Percentiles rank a stretch among this genome's conserved stretches.
Evolutionary conservation across 257 asterid genomes (phyloP).

Genomic region (Solanum lignicaule): DNA sequence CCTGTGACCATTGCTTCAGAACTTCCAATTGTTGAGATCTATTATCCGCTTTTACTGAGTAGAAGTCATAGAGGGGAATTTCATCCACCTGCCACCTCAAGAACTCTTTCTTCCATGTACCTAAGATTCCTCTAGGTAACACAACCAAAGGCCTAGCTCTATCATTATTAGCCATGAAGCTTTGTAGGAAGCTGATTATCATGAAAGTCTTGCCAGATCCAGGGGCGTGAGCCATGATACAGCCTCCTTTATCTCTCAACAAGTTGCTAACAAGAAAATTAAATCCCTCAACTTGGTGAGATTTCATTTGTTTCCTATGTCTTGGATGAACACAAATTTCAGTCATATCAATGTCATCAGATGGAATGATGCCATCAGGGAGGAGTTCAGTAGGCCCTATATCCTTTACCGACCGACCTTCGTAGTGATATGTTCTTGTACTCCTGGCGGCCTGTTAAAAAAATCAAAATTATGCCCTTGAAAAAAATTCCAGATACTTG

Average conservation of each 20-base stretch:
- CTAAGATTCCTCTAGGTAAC: conserved; percentile 84
- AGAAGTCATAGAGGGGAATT: conserved; percentile 66
- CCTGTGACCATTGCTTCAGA: conserved; percentile 57
- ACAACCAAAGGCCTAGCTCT: conserved; percentile 88
- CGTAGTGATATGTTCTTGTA: conserved; percentile 62
- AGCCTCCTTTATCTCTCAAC: conserved; percentile 82
- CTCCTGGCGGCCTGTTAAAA: conserved; percentile 44
- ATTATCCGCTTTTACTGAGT: conserved; percentile 85
- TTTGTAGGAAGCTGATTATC: conserved; percentile 92
- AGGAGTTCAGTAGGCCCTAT: conserved; percentile 28
- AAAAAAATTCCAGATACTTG: neutral
- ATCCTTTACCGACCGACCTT: conserved; percentile 53
- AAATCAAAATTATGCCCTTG: neutral
- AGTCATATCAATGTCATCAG: conserved; percentile 41
- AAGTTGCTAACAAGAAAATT: conserved; percentile 82
- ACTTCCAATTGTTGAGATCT: conserved; percentile 84
- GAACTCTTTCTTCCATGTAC: conserved; percentile 82
- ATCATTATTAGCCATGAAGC: conserved; percentile 93
- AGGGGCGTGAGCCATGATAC: conserved; percentile 97
- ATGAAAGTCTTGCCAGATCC: conserved; percentile 98
- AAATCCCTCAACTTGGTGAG: conserved; percentile 95
- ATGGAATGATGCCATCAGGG: conserved; percentile 34
- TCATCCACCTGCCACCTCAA: conserved; percentile 87
- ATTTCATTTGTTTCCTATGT: conserved; percentile 86
- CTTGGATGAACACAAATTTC: conserved; percentile 91